Base-by-base conservation (phyloP, 768 basidiomycete species). In the Suillus ampliporus region DNA sequence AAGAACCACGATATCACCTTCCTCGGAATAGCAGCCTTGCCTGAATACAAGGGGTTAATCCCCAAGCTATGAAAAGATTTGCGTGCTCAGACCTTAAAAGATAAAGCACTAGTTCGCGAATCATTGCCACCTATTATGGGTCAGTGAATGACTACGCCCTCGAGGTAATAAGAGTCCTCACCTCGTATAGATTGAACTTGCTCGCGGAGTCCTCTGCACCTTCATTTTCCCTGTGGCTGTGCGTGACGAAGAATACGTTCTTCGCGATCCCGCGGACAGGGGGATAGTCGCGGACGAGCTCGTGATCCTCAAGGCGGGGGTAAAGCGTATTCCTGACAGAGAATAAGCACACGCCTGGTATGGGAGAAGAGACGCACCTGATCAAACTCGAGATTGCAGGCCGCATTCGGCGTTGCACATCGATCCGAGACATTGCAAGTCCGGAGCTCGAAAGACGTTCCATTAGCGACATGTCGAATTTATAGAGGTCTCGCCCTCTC, bases 391-490 rank as follows among this genome's bases (percentile, higher is more conserved):
- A 87, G 47, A 93, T 91, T 4, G 72, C 67, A 0, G 91, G 91
- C 6, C 89, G 79, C 92, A 93, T 93, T 15, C 92, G 81, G 1
- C 91, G 78, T 70, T 93, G 91, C 0, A 90, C 84, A 67, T 89
- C 80, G 14, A 92, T 86, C 40, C 81, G 82, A 2, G 89, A 88
- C 90, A 92, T 91, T 0, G 80, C 73, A 35, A 90, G 70, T 10
- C 86, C 85, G 26, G 78, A 79, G 6, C 66, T 69, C 0, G 89
- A 82, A 10, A 93, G 77, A 15, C 91, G 83, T 66, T 93, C 91
- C 89, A 93, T 91, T 1, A 92, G 78, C 1, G 89, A 90, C 78
- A 84, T 84, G 65, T 91, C 89, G 65, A 91, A 89, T 47, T 81
- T 84, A 75, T 82, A 91, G 5, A 91, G 67, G 46, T 80, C 69